These are phyloP conservation scores for Musa troglodytarum DNA, from an alignment of 176 grass and related monocot species.

Conservation along the genomic window DNA sequence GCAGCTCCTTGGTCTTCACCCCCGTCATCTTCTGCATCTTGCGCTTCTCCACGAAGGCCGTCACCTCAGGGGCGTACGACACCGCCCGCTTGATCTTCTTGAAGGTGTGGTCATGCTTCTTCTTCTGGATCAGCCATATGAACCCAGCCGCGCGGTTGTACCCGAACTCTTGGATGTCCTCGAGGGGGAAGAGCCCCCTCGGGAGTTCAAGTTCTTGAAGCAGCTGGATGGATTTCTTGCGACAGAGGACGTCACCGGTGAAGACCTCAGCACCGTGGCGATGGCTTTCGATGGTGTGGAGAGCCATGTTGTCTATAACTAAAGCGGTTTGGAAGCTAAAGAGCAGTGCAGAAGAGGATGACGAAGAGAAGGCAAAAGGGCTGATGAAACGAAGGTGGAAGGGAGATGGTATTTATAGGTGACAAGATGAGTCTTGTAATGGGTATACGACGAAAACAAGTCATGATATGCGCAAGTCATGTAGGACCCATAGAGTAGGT, in stretches of 20 bases:
- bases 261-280: not conserved
- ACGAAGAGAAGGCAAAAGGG: too few relatives aligned
- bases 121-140: conserved; percentile 25
- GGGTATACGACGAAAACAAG: too few relatives aligned
- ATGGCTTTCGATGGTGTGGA: conserved; percentile 5
- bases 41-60: not conserved
- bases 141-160: not conserved
- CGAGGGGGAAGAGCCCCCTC: conserved; percentile 17
- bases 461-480: too few relatives aligned
- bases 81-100: conserved; percentile 28
- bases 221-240: conserved; percentile 8
- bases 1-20: conserved; percentile 27
- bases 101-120: conserved; percentile 30
- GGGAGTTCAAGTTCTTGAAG: conserved; percentile 21
- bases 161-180: conserved; percentile 26
- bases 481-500: too few relatives aligned
- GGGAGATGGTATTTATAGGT: too few relatives aligned
- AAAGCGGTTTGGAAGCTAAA: too few relatives aligned
- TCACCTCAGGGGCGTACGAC: conserved; percentile 17
- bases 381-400: too few relatives aligned
- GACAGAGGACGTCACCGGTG: not conserved
- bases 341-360: too few relatives aligned
- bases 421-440: too few relatives aligned
- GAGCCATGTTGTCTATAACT: too few relatives aligned
- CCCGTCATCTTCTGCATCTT: conserved; percentile 22